These are phyloP conservation scores for Exophiala lecanii-corni DNA, from an alignment of 2,329 filamentous ascomycete species.

Conservation along the genomic window DNA sequence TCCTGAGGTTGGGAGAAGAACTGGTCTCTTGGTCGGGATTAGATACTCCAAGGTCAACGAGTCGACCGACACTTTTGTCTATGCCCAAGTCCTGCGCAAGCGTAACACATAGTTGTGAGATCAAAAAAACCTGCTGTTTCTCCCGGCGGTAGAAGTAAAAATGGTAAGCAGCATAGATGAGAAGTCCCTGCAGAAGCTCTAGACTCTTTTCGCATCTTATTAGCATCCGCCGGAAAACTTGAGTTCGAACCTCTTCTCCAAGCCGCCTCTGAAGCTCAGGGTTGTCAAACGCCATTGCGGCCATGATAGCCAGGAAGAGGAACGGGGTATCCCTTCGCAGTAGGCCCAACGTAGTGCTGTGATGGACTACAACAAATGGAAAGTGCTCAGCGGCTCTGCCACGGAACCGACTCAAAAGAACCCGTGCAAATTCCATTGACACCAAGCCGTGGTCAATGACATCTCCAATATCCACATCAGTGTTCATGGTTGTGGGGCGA, in stretches of 20 bases:
- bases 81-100: background rate
- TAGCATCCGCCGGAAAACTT: background rate
- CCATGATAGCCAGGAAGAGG: background rate
- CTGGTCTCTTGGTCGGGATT: background rate
- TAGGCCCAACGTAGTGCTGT: background rate
- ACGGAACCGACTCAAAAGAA: constrained; percentile 1
- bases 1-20: background rate
- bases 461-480: background rate
- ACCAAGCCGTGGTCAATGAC: background rate
- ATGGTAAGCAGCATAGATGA: background rate
- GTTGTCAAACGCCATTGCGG: background rate
- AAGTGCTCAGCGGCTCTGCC: background rate
- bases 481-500: constrained; percentile 1
- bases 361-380: background rate
- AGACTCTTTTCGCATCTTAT: constrained; percentile 1
- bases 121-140: constrained; percentile 1
- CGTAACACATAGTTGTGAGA: constrained; percentile 1
- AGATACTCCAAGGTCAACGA: constrained; percentile 1
- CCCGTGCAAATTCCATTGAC: background rate
- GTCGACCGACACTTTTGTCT: background rate
- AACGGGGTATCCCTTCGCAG: background rate
- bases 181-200: background rate
- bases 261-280: background rate
- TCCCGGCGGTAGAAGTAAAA: background rate
- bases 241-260: background rate